A percentile compares a stretch with the other conserved stretches of the same genome.
phyloP scores from a whole-genome alignment of 2,329 filamentous ascomycete species.

The Ascochyta fabae region DNA sequence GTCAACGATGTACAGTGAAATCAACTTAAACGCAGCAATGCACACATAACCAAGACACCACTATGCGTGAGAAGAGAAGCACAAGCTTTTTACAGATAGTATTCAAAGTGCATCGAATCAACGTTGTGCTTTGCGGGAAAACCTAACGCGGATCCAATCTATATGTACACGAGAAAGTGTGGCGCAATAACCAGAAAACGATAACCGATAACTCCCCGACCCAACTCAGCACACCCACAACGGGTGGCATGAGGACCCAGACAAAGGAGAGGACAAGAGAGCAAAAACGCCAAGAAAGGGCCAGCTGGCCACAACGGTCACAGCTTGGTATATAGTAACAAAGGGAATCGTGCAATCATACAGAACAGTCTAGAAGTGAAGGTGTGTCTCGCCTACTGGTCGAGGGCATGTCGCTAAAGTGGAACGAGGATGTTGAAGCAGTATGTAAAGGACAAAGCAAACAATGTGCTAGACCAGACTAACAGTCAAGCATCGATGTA shows the following conservation, averaged over 20 bases:
- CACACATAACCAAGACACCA: neutral
- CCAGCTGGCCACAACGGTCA: conserved; percentile 25
- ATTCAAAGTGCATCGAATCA: conserved; percentile 1
- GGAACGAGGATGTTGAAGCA: conserved; percentile 11
- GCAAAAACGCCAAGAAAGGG: conserved; percentile 3
- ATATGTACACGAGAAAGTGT: conserved; percentile 11
- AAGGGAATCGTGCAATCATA: conserved; percentile 44
- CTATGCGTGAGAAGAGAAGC: neutral
- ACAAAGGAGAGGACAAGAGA: conserved; percentile 10
- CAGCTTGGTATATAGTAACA: conserved; percentile 30
- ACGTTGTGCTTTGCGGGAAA: neutral
- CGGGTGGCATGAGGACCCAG: conserved; percentile 11
- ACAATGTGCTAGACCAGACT: neutral
- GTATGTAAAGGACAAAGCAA: neutral
- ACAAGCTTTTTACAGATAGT: neutral
- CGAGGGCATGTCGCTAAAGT: conserved; percentile 6
- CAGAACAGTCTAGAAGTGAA: conserved; percentile 31
- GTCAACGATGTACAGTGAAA: too few species aligned
- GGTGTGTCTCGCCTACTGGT: neutral
- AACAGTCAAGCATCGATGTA: conserved; percentile 45
- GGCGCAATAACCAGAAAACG: neutral
- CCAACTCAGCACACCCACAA: conserved; percentile 13
- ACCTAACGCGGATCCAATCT: conserved; percentile 8
- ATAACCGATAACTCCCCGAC: neutral
- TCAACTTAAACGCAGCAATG: neutral